Percentiles rank a stretch among this genome's conserved stretches.
These are phyloP conservation scores for Ogataea corticis DNA, from an alignment of 805 yeast genomes.

Conservation along the genomic window DNA sequence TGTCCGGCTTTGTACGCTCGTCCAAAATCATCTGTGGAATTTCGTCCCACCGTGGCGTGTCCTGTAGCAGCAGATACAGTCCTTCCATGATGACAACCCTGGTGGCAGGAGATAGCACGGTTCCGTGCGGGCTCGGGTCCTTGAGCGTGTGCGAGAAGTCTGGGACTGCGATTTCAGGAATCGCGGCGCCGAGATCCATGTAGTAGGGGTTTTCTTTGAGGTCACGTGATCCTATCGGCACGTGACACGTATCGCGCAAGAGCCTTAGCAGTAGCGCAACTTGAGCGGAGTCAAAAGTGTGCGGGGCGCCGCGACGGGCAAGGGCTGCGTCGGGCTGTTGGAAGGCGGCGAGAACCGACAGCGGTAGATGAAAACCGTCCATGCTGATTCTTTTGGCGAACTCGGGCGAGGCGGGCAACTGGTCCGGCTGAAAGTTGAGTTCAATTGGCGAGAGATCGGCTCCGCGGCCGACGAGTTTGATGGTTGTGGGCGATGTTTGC, in stretches of 20 bases:
- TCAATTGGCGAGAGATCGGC: conserved; percentile 12
- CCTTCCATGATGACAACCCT: conserved; percentile 75
- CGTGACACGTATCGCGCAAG: conserved; percentile 30
- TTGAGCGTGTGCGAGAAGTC: conserved; percentile 73
- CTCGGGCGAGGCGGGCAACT: conserved; percentile 5
- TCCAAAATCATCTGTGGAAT: conserved; percentile 40
- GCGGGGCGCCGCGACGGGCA: conserved; percentile 78
- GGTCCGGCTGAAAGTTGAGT: conserved; percentile 1
- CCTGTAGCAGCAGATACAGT: conserved; percentile 60
- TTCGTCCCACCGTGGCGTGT: conserved; percentile 55
- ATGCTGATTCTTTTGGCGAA: conserved; percentile 57
- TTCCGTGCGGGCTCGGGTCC: conserved; percentile 66
- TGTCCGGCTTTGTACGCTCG: background rate
- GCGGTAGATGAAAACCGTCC: conserved; percentile 78
- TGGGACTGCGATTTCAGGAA: conserved; percentile 52
- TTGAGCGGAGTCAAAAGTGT: conserved; percentile 70
- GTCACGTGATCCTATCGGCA: conserved; percentile 1
- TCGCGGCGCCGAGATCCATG: conserved; percentile 12
- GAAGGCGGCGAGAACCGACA: conserved; percentile 47
- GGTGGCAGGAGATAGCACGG: conserved; percentile 44
- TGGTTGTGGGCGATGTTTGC: background rate
- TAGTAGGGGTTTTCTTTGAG: conserved; percentile 8
- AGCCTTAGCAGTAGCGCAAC: conserved; percentile 37
- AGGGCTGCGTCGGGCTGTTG: conserved; percentile 58
- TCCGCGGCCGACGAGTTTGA: conserved; percentile 14